A percentile compares a stretch with the other conserved stretches of the same genome.
Evolutionary conservation across 1,284 basidiomycete species (phyloP).

Genomic region (Afroboletus lepidellus): DNA sequence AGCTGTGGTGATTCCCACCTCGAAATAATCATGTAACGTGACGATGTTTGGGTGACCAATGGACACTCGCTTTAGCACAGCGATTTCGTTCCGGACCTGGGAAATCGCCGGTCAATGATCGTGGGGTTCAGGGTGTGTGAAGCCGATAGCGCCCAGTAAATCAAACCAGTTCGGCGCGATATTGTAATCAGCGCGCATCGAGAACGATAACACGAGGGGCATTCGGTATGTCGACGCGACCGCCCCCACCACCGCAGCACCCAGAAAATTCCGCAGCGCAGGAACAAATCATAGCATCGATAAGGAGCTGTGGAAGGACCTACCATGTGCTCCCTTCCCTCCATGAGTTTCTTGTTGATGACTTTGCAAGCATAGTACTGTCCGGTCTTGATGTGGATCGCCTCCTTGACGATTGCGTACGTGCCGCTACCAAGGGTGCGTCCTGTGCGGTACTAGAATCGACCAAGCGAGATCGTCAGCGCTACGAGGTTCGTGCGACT

Average conservation of each 20-base stretch:
- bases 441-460: constrained; percentile 83
- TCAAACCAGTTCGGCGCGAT: neutral
- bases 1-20: constrained; percentile 49
- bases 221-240: constrained; percentile 1
- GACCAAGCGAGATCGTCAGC: constrained; percentile 12
- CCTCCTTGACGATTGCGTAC: constrained; percentile 92
- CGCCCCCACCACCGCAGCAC: neutral
- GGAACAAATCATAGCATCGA: constrained; percentile 13
- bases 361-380: constrained; percentile 90
- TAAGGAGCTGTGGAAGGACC: constrained; percentile 4
- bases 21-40: constrained; percentile 95
- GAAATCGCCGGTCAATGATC: constrained; percentile 7
- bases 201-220: constrained; percentile 1
- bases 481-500: neutral
- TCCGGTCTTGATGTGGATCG: constrained; percentile 92
- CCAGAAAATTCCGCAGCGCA: neutral
- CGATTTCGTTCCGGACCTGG: constrained; percentile 95
- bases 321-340: constrained; percentile 88
- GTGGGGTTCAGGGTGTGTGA: constrained; percentile 15
- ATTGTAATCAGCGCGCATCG: constrained; percentile 12
- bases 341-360: constrained; percentile 98
- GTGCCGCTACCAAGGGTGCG: constrained; percentile 90
- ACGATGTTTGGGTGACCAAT: constrained; percentile 89
- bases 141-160: neutral
- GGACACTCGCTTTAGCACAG: constrained; percentile 92